phyloP scores from a whole-genome alignment of 2,329 filamentous ascomycete species.

The Diaporthe ilicicola region DNA sequence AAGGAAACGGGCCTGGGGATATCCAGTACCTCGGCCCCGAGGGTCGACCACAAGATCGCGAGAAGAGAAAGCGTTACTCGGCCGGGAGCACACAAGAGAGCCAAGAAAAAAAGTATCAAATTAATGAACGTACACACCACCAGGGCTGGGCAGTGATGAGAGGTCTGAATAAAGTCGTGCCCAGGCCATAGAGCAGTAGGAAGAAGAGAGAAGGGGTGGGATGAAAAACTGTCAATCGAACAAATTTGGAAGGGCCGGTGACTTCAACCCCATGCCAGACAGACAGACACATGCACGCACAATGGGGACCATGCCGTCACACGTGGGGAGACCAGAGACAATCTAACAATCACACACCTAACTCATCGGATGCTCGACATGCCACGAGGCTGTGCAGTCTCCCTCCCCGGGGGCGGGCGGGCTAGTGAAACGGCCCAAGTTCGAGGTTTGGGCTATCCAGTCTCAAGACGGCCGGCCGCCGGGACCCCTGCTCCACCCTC shows the following conservation, averaged over 20 bases:
- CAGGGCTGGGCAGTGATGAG: constrained; percentile 23
- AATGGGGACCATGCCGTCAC: constrained; percentile 4
- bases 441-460: constrained; percentile 31
- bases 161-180: constrained; percentile 19
- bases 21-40: background rate
- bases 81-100: constrained; percentile 40
- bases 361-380: constrained; percentile 22
- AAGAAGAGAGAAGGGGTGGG: constrained; percentile 35
- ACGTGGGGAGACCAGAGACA: background rate
- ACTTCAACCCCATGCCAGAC: constrained; percentile 30
- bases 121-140: constrained; percentile 16
- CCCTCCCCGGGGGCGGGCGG: background rate
- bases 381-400: constrained; percentile 28
- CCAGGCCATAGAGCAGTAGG: background rate
- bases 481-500: constrained; percentile 28
- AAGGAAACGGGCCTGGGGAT: background rate
- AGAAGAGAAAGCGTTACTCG: constrained; percentile 39
- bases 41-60: constrained; percentile 1
- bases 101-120: constrained; percentile 21
- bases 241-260: constrained; percentile 34
- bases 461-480: constrained; percentile 26
- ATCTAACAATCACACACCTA: background rate
- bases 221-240: constrained; percentile 35
- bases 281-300: background rate
- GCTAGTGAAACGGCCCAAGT: constrained; percentile 31